Percentiles rank a stretch among this genome's conserved stretches.
phyloP scores from a whole-genome alignment of 129 eudicot species.

The Flaveria sonorensis region DNA sequence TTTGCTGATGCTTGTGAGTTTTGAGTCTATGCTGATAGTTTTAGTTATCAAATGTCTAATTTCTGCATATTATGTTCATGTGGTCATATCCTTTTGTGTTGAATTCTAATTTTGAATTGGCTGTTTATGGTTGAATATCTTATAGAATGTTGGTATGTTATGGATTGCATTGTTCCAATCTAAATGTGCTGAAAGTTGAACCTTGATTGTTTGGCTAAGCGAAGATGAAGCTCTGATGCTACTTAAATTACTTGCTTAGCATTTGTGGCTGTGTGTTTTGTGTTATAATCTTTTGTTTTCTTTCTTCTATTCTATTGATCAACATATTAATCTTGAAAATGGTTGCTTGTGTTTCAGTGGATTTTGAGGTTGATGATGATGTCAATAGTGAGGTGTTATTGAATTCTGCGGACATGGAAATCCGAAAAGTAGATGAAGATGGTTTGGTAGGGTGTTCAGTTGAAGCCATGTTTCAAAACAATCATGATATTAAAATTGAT shows the following conservation, averaged over 20 bases:
- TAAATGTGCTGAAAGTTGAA: not conserved
- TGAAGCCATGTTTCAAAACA: conserved; percentile 49
- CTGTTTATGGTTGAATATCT: not conserved
- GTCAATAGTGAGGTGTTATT: conserved; percentile 50
- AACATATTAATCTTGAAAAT: not conserved
- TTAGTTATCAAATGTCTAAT: conserved; percentile 4
- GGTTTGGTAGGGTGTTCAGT: conserved; percentile 68
- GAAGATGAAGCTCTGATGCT: not conserved
- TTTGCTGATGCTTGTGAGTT: conserved; percentile 10
- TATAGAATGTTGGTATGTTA: not conserved
- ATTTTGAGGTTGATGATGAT: conserved; percentile 44
- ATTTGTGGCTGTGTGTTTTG: too few relatives aligned
- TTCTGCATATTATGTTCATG: not conserved
- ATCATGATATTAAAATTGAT: conserved; percentile 50
- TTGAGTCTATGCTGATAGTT: not conserved
- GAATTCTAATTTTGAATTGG: not conserved
- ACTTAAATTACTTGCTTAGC: too few relatives aligned
- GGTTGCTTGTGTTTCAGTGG: conserved; percentile 24
- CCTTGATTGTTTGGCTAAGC: not conserved
- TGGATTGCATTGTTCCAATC: not conserved
- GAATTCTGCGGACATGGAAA: conserved; percentile 46
- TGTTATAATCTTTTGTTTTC: too few relatives aligned
- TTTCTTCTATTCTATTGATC: not conserved
- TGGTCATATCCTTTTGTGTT: not conserved
- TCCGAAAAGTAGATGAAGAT: conserved; percentile 37